Percentiles rank a stretch among this genome's conserved stretches.
phyloP scores from a whole-genome alignment of 2,329 filamentous ascomycete species.

The Ambrosiella cleistominuta region DNA sequence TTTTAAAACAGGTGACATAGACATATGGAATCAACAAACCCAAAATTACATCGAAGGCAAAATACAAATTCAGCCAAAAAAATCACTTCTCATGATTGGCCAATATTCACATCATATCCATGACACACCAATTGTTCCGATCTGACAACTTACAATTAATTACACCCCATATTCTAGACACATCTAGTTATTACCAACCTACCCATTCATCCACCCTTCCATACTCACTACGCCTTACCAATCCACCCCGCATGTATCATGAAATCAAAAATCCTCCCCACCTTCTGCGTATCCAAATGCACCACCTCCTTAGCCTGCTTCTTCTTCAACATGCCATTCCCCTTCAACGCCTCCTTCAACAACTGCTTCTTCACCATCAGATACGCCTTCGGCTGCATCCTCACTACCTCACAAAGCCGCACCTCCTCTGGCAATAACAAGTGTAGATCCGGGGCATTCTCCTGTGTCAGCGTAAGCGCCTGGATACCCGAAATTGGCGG shows the following conservation, averaged over 20 bases:
- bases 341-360: conserved; percentile 78
- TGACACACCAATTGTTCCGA: neutral
- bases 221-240: conserved; percentile 46
- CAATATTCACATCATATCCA: neutral
- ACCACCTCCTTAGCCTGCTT: conserved; percentile 82
- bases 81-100: neutral
- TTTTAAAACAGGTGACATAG: no score
- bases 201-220: neutral
- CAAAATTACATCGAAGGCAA: neutral
- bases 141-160: neutral
- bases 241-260: conserved; percentile 89
- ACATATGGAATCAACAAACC: neutral
- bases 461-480: conserved; percentile 51
- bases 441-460: conserved; percentile 67
- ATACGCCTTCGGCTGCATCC: conserved; percentile 86
- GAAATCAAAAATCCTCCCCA: conserved; percentile 79
- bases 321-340: conserved; percentile 77
- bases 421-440: conserved; percentile 69
- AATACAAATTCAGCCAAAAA: neutral
- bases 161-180: neutral
- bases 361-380: conserved; percentile 85
- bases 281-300: conserved; percentile 67
- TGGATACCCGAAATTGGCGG: conserved; percentile 43
- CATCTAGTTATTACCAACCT: neutral
- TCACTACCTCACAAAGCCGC: conserved; percentile 68